phyloP scores from a whole-genome alignment of 164 flowering plant genomes.

The Saururus chinensis region DNA sequence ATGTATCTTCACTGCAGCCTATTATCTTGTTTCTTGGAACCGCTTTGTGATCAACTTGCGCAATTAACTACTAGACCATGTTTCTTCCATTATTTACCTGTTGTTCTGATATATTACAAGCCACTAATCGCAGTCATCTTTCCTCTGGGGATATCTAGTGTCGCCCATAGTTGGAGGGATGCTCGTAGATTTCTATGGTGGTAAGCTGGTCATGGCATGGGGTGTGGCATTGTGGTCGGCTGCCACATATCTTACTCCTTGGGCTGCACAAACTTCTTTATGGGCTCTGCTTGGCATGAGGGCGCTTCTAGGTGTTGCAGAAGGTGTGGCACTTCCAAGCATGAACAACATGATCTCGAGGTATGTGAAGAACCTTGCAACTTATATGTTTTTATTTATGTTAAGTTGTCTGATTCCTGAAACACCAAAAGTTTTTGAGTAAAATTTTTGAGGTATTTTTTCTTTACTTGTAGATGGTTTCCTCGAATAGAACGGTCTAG shows the following conservation, averaged over 20 bases:
- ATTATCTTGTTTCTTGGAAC: neutral
- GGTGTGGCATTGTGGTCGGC: conserved; percentile 92
- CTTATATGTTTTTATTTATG: neutral
- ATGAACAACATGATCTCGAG: conserved; percentile 97
- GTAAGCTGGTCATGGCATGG: conserved; percentile 89
- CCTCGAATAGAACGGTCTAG: conserved; percentile 82
- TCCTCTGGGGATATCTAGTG: conserved; percentile 89
- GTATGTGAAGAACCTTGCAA: conserved; percentile 17
- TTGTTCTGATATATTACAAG: conserved; percentile 14
- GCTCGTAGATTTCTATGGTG: conserved; percentile 84
- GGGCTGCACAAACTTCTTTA: conserved; percentile 81
- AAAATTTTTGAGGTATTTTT: no score
- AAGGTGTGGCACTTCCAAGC: conserved; percentile 98
- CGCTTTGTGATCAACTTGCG: neutral
- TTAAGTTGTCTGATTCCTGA: conserved; percentile 10
- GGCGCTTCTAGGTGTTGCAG: conserved; percentile 78
- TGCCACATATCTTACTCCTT: conserved; percentile 89
- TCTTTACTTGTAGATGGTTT: conserved; percentile 68
- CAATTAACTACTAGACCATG: neutral
- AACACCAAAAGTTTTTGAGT: no score
- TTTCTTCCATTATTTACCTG: neutral
- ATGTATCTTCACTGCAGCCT: neutral
- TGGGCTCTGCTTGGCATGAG: conserved; percentile 64
- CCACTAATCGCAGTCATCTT: conserved; percentile 74
- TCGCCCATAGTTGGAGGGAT: conserved; percentile 96